A percentile compares a stretch with the other conserved stretches of the same genome.
Evolutionary conservation across 495 filamentous ascomycete genomes (phyloP).

Genomic region (Opeltia flavorubescens): DNA sequence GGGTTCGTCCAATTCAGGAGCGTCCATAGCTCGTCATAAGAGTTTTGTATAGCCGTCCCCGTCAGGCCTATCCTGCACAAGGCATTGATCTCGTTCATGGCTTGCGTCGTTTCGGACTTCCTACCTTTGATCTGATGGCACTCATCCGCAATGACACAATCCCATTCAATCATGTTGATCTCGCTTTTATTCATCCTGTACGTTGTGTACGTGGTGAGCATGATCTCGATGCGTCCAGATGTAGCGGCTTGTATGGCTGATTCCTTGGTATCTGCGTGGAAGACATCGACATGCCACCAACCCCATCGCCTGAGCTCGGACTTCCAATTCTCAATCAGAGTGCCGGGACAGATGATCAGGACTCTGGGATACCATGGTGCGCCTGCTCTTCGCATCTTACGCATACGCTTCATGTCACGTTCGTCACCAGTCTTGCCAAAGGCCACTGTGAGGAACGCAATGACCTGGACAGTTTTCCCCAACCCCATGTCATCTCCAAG

Average conservation of each 20-base stretch:
- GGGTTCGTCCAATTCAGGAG: constrained; percentile 95
- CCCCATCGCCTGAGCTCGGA: constrained; percentile 80
- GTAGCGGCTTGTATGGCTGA: constrained; percentile 58
- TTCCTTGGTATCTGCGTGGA: constrained; percentile 63
- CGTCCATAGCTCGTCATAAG: constrained; percentile 95
- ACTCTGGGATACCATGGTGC: constrained; percentile 70
- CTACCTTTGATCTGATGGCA: constrained; percentile 85
- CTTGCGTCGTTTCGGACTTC: constrained; percentile 59
- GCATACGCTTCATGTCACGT: constrained; percentile 78
- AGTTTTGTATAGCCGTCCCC: constrained; percentile 95
- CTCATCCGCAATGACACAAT: constrained; percentile 94
- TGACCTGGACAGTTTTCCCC: constrained; percentile 94
- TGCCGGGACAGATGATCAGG: constrained; percentile 79
- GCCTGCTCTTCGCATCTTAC: constrained; percentile 57
- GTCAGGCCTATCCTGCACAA: constrained; percentile 89
- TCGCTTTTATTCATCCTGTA: constrained; percentile 62
- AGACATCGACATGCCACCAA: constrained; percentile 83
- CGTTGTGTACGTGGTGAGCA: constrained; percentile 87
- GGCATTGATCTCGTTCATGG: constrained; percentile 86
- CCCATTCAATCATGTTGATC: constrained; percentile 83
- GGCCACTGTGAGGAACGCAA: constrained; percentile 80
- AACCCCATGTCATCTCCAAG: constrained; percentile 95
- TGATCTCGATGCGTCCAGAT: constrained; percentile 65
- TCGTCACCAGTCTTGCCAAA: constrained; percentile 94
- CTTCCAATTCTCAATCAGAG: constrained; percentile 80